Percentiles rank a stretch among this genome's conserved stretches.
Evolutionary conservation across 208 protist genomes (phyloP).

Genomic region (Plasmodiophora brassicae): DNA sequence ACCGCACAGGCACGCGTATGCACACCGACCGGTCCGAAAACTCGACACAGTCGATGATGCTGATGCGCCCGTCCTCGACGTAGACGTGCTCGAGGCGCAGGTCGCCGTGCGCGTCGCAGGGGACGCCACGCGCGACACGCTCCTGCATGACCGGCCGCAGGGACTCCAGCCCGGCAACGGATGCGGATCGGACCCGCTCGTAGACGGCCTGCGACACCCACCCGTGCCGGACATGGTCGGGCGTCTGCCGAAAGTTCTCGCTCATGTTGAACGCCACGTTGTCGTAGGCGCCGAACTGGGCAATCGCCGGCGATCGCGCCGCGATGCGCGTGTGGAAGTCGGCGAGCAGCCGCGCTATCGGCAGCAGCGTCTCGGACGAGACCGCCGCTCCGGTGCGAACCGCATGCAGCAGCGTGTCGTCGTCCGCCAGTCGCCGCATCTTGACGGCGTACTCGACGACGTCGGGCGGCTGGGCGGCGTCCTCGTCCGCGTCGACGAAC

Average conservation of each 20-base stretch:
- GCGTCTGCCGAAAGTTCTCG: background rate
- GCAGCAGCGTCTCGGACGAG: background rate
- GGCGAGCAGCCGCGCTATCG: background rate
- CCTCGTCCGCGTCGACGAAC: background rate
- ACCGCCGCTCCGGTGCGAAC: background rate
- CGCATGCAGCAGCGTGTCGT: background rate
- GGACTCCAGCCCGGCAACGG: background rate
- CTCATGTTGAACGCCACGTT: background rate
- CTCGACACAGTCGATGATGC: slow-evolving; percentile 19
- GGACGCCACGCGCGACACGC: background rate
- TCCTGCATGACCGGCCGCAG: background rate
- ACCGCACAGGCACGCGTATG: background rate
- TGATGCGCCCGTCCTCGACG: background rate
- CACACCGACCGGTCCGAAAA: background rate
- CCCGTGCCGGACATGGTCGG: background rate
- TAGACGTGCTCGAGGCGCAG: slow-evolving; percentile 19
- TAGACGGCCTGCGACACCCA: background rate
- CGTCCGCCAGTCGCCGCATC: background rate
- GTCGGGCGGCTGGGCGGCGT: background rate
- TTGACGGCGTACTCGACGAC: slow-evolving; percentile 23
- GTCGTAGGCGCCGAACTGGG: background rate
- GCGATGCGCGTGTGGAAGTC: background rate
- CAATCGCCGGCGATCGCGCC: background rate
- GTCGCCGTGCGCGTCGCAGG: slow-evolving; percentile 10
- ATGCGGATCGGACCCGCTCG: background rate